Evolutionary conservation across 2,329 filamentous ascomycete species (phyloP).

Genomic region (Bimuria novae-zelandiae): DNA sequence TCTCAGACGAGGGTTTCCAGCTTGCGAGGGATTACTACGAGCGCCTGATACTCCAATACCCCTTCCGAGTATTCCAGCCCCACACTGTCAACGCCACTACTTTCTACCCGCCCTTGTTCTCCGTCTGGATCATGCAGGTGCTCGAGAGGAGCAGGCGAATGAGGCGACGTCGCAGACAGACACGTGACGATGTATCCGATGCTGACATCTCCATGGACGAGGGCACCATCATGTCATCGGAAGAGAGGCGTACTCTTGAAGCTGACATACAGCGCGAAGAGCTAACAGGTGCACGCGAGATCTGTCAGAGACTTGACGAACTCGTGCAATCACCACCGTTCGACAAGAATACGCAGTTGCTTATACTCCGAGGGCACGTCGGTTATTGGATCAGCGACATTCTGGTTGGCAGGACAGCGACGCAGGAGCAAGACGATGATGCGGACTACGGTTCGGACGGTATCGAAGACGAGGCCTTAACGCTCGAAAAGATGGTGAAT

Average conservation of each 20-base stretch:
- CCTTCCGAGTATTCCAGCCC: constrained; percentile 66
- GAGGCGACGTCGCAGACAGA: constrained; percentile 26
- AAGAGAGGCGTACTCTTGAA: constrained; percentile 28
- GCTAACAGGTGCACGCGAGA: constrained; percentile 62
- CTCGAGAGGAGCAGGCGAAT: constrained; percentile 62
- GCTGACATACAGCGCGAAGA: constrained; percentile 55
- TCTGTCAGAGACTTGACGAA: constrained; percentile 72
- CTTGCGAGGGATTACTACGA: constrained; percentile 74
- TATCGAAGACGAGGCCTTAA: constrained; percentile 3
- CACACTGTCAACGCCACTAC: constrained; percentile 67
- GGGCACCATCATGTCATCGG: constrained; percentile 19
- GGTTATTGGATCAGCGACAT: constrained; percentile 77
- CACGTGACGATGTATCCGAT: background rate
- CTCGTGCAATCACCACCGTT: constrained; percentile 73
- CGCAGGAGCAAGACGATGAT: constrained; percentile 15
- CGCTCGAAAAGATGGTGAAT: constrained; percentile 16
- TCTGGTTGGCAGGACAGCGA: constrained; percentile 41
- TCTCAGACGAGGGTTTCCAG: constrained; percentile 55
- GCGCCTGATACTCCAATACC: constrained; percentile 73
- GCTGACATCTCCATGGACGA: constrained; percentile 14
- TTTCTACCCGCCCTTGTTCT: constrained; percentile 82
- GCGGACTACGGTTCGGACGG: constrained; percentile 16
- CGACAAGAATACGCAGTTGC: constrained; percentile 67
- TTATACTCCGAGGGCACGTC: constrained; percentile 74
- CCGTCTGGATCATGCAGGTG: constrained; percentile 77